Evolutionary conservation across 1,284 basidiomycete species (phyloP).

Genomic region (Irpex sp.): DNA sequence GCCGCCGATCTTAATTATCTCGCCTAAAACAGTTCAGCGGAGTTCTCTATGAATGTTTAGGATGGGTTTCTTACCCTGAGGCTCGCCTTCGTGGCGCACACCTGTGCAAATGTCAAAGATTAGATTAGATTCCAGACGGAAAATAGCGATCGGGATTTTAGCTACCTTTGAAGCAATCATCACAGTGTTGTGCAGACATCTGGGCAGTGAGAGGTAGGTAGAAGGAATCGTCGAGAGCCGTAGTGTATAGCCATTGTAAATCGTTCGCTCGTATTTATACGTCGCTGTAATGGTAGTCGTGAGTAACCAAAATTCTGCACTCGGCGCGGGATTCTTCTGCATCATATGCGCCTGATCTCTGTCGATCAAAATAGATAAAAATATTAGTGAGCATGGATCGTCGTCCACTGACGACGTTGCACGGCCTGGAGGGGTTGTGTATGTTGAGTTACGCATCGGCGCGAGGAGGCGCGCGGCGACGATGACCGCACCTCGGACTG

Average conservation of each 20-base stretch:
- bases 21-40: constrained; percentile 27
- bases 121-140: not conserved
- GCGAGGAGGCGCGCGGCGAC: no score
- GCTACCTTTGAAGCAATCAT: constrained; percentile 10
- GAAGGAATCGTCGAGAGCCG: not conserved
- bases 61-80: constrained; percentile 34
- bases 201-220: not conserved
- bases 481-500: no score
- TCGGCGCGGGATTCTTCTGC: no score
- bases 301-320: no score
- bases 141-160: not conserved
- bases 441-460: no score
- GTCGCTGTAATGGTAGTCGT: no score
- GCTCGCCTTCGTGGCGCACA: constrained; percentile 53
- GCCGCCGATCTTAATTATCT: constrained; percentile 41
- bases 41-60: not conserved
- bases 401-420: no score
- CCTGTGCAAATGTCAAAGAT: constrained; percentile 28
- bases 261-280: no score
- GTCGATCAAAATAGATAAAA: no score
- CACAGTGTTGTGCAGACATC: constrained; percentile 10
- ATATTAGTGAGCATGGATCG: no score
- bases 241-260: not conserved
- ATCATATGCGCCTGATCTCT: no score
- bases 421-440: no score